These are phyloP conservation scores for Triangularia setosa DNA, from an alignment of 2,329 filamentous ascomycete species.

Conservation along the genomic window DNA sequence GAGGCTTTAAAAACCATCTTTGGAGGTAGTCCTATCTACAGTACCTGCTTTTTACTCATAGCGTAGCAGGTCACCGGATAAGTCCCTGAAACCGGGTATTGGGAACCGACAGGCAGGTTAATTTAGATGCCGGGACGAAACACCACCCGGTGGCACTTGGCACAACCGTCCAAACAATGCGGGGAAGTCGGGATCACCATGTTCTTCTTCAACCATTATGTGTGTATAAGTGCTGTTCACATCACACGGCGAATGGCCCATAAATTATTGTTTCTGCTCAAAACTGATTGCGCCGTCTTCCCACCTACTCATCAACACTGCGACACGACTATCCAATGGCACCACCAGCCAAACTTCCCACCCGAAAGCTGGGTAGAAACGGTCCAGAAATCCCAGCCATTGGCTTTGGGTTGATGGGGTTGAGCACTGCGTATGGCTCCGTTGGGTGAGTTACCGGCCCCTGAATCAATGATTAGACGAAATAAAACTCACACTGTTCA, in stretches of 20 bases:
- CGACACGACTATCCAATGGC: conserved; percentile 10
- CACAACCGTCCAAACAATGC: not conserved
- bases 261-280: not conserved
- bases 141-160: not conserved
- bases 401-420: conserved; percentile 53
- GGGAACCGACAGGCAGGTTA: not conserved
- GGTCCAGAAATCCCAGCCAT: conserved; percentile 49
- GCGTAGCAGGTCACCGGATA: not conserved
- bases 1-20: not conserved
- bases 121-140: not conserved
- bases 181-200: not conserved
- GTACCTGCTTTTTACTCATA: not conserved
- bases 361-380: conserved; percentile 46
- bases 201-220: not conserved
- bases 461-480: not conserved
- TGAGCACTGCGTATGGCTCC: conserved; percentile 37
- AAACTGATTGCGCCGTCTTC: no score
- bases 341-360: conserved; percentile 27
- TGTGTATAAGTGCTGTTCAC: not conserved
- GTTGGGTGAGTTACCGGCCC: conserved; percentile 10
- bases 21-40: no score
- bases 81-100: not conserved
- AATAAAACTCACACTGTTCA: not conserved
- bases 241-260: not conserved
- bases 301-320: not conserved